Evolutionary conservation across 306 rosid species (phyloP), one percentile per base, ranked within the genome.

Genomic region (Fagus sylvatica): DNA sequence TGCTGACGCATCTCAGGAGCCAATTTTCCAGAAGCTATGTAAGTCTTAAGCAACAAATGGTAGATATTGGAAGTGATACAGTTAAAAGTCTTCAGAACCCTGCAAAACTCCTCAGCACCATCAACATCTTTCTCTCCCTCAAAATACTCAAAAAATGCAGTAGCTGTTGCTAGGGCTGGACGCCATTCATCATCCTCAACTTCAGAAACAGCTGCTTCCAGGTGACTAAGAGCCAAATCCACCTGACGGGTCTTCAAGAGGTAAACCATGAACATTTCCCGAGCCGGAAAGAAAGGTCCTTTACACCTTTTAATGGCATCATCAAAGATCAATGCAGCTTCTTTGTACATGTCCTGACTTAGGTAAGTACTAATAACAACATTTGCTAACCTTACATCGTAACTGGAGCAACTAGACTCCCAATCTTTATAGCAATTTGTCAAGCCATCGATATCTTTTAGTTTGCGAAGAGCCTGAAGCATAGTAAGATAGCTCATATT

Each of bases 391-490:
- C 97, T 90, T 48, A 42, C 17, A 81, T 93, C 98, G 43, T 87
- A 89, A 76, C 8, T 71, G 41, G 34, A 60, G 83, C 83, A 87
- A 75, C 37, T 43, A 67, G 97, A 86, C 80, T 89, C 85, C 99
- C 99, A 95, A 80, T 90, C 96, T 77, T 88, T 73, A 46, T 84
- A 93, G 79, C 81, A 84, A 61, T 77, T 76, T 62, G 74, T 76
- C 72, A 91, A 61, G 64, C 93, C 93, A 84, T 88, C 87, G 30
- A 84, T 33, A 76, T 93, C 91, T 0, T 88, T 79, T 69, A 95
- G 90, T 87, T 81, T 89, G 13, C 89, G 42, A 51, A 95, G 93
- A 74, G 90, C 80, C 70, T 84, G 90, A 79, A 93, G 91, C 93
- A 95, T 76, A 10, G 59, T n/a, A 59, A 88, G 89, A 86, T 88